Percentiles rank a stretch among this genome's conserved stretches.
Conservation (phyloP, 176 grass and related monocot genomes). For the Lolium multiflorum region DNA sequence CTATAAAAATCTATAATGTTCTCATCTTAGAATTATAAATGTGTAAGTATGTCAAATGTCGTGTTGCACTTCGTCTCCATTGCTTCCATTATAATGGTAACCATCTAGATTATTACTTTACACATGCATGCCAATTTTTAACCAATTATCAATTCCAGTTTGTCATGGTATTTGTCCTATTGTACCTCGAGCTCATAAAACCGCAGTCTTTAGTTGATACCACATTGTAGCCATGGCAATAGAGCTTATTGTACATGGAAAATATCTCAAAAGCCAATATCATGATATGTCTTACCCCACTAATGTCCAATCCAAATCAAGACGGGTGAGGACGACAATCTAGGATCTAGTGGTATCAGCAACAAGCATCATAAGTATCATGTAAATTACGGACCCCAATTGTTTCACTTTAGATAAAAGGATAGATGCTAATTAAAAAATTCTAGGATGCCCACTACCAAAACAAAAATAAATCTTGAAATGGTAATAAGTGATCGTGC, state of each 20-base stretch:
- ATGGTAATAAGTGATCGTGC: background rate
- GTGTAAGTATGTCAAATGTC: background rate
- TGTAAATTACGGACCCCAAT: no score
- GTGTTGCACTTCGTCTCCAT: background rate
- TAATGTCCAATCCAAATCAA: background rate
- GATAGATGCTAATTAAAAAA: no score
- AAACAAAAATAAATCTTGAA: background rate
- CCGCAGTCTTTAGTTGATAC: background rate
- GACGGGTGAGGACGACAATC: no score
- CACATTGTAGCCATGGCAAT: background rate
- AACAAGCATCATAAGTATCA: no score
- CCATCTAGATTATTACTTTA: background rate
- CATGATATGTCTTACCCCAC: background rate
- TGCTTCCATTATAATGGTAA: background rate
- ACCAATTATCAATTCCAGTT: background rate
- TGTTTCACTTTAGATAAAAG: no score
- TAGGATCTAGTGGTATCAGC: no score
- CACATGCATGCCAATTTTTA: background rate
- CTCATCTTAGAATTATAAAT: background rate
- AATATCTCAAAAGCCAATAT: no score
- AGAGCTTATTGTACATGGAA: no score
- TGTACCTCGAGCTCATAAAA: background rate
- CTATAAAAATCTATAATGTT: background rate
- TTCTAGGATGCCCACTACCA: background rate
- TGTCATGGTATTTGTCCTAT: background rate